These are phyloP conservation scores for Fusarium vanettenii DNA, from an alignment of 2,329 filamentous ascomycete genomes.

Conservation along the genomic window DNA sequence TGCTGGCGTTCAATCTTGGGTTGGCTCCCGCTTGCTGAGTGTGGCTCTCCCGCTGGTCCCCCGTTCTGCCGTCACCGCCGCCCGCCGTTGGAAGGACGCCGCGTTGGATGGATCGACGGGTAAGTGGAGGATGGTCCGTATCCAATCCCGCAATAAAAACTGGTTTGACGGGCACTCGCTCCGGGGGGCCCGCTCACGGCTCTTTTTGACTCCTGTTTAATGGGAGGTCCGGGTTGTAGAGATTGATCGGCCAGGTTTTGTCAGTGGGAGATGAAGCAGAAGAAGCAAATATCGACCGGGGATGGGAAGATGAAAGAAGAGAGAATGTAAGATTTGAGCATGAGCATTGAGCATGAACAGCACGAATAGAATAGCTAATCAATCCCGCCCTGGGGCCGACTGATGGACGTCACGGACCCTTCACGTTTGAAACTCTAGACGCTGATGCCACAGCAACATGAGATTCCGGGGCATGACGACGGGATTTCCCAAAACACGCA, in stretches of 20 bases:
- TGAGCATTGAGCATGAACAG: neutral
- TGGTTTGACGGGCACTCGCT: neutral
- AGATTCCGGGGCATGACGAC: conserved; percentile 1
- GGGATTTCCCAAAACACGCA: conserved; percentile 19
- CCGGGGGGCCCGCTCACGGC: conserved; percentile 1
- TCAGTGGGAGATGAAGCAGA: neutral
- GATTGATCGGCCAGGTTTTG: neutral
- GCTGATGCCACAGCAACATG: conserved; percentile 25
- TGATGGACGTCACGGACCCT: conserved; percentile 9
- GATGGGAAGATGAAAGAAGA: neutral
- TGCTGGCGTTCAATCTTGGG: neutral
- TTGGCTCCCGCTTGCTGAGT: conserved; percentile 21
- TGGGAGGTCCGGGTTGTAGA: neutral
- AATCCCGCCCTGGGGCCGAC: neutral
- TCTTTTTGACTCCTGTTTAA: neutral
- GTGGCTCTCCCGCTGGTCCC: conserved; percentile 16
- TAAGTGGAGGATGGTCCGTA: neutral
- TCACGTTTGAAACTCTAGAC: conserved; percentile 10
- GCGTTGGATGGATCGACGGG: conserved; percentile 10
- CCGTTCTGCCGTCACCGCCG: conserved; percentile 31
- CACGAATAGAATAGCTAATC: neutral
- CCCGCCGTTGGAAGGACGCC: neutral
- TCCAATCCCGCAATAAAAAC: neutral
- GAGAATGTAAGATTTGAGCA: neutral
- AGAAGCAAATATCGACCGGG: neutral